Conservation (phyloP, 345 rosid species). For the Acer negundo region DNA sequence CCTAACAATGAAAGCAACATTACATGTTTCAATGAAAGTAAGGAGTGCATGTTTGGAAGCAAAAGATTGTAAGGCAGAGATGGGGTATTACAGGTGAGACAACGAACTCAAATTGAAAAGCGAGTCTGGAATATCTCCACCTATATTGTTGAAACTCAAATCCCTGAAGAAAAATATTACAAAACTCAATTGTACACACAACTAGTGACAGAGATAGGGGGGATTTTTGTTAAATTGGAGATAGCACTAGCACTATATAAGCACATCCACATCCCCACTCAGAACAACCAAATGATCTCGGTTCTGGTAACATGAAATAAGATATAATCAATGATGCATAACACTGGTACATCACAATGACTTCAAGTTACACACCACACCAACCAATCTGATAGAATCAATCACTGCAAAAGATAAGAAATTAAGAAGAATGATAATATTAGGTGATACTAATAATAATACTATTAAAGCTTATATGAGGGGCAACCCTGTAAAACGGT, state of each 20-base stretch:
- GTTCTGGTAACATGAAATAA: too few relatives aligned
- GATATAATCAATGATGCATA: neutral
- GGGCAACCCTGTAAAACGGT: neutral
- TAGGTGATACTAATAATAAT: neutral
- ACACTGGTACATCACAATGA: too few relatives aligned
- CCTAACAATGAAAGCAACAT: constrained; percentile 27
- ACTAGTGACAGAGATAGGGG: too few relatives aligned
- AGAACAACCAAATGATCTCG: neutral
- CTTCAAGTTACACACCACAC: neutral
- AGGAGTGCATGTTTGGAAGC: neutral
- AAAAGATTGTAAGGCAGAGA: constrained; percentile 10
- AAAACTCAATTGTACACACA: neutral
- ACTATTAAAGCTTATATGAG: neutral
- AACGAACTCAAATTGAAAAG: constrained; percentile 31
- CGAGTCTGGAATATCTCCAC: constrained; percentile 34
- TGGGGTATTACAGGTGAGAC: constrained; percentile 29
- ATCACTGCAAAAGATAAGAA: neutral
- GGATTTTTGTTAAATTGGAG: too few relatives aligned
- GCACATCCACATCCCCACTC: neutral
- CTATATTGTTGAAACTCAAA: constrained; percentile 43
- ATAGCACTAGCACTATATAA: too few relatives aligned
- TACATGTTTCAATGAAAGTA: neutral
- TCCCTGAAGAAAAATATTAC: constrained; percentile 27
- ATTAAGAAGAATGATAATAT: neutral
- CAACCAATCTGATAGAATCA: neutral